phyloP scores from a whole-genome alignment of 768 basidiomycete genomes.

The Pleurotus eryngii region DNA sequence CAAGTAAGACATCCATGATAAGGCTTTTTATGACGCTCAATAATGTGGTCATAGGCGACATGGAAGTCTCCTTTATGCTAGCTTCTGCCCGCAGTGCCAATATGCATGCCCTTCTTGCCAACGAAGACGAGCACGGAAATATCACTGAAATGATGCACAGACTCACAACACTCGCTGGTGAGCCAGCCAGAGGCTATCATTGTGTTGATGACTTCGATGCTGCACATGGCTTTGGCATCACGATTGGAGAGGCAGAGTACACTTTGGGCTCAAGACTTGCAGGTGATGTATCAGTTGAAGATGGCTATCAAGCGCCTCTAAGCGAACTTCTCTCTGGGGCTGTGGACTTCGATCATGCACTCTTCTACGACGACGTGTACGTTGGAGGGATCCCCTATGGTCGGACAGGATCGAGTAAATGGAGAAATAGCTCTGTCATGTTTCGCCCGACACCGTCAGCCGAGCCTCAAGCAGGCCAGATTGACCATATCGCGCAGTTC shows the following conservation, averaged over 20 bases:
- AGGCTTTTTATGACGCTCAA: neutral
- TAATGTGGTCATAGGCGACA: conserved; percentile 8
- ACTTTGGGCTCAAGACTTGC: neutral
- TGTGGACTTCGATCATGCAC: neutral
- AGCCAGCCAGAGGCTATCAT: conserved; percentile 14
- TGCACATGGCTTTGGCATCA: no score
- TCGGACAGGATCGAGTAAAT: conserved; percentile 6
- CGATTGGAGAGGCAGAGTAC: neutral
- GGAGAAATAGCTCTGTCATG: conserved; percentile 8
- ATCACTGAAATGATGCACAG: conserved; percentile 4
- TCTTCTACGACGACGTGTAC: conserved; percentile 4
- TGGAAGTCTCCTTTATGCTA: conserved; percentile 15
- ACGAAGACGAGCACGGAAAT: conserved; percentile 1
- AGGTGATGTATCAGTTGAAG: neutral
- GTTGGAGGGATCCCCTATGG: conserved; percentile 9
- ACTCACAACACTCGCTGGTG: conserved; percentile 9
- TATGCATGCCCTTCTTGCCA: conserved; percentile 10
- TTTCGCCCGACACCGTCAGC: neutral
- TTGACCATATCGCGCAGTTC: conserved; percentile 8
- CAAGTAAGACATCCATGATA: conserved; percentile 8
- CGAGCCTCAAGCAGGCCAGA: neutral
- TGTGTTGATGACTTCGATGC: conserved; percentile 7
- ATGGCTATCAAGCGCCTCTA: neutral
- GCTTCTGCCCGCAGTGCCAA: conserved; percentile 10
- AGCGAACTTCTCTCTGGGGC: neutral